These are phyloP conservation scores for Suillus ampliporus DNA, from an alignment of 768 basidiomycete genomes.

Conservation along the genomic window DNA sequence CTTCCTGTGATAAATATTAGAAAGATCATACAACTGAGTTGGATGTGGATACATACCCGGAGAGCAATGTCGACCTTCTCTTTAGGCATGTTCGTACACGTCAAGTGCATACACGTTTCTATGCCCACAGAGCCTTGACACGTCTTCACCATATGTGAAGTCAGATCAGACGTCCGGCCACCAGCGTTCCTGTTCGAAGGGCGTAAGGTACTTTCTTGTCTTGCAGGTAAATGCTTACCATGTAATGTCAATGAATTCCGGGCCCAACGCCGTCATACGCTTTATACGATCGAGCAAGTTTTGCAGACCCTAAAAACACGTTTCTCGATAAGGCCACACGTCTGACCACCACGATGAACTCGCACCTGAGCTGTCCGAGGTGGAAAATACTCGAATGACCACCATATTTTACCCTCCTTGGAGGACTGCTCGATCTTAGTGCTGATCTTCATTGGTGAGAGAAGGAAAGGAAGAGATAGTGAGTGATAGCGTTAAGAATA, in stretches of 20 bases:
- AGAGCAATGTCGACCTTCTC: slow-evolving; percentile 94
- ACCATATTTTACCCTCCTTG: slow-evolving; percentile 90
- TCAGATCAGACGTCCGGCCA: slow-evolving; percentile 92
- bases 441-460: slow-evolving; percentile 82
- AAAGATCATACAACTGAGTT: slow-evolving; percentile 14
- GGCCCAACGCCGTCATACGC: slow-evolving; percentile 93
- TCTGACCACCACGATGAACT: slow-evolving; percentile 12
- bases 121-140: slow-evolving; percentile 93
- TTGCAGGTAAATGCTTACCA: slow-evolving; percentile 55
- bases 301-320: slow-evolving; percentile 56
- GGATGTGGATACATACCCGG: slow-evolving; percentile 55
- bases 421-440: slow-evolving; percentile 89
- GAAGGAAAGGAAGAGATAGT: slow-evolving; percentile 29
- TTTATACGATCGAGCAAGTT: slow-evolving; percentile 98
- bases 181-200: slow-evolving; percentile 83
- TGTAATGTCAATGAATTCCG: slow-evolving; percentile 98
- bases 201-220: slow-evolving; percentile 12
- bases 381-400: slow-evolving; percentile 99
- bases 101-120: slow-evolving; percentile 98
- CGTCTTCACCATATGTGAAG: slow-evolving; percentile 92
- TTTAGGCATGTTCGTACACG: slow-evolving; percentile 98
- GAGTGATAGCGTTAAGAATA: slow-evolving; percentile 25
- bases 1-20: slow-evolving; percentile 62
- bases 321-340: slow-evolving; percentile 6
- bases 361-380: slow-evolving; percentile 91